phyloP scores from a whole-genome alignment of 768 basidiomycete species.

The Lactarius vividus region DNA sequence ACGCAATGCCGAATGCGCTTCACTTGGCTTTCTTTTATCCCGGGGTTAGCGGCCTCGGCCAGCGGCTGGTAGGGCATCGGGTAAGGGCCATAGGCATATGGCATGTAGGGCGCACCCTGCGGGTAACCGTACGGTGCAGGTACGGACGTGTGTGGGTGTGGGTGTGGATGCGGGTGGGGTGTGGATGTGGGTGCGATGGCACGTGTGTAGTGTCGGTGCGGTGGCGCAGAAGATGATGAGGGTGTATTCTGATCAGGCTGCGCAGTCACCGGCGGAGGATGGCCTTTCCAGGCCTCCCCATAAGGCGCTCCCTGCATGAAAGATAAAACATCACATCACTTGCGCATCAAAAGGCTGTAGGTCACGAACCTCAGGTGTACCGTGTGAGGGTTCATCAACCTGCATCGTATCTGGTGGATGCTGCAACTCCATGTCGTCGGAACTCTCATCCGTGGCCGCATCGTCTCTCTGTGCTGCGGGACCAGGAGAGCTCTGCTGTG shows the following conservation, averaged over 20 bases:
- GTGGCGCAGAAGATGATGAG: conserved; percentile 15
- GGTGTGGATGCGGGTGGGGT: too few species aligned
- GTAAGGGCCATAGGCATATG: conserved; percentile 39
- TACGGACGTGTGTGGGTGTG: conserved; percentile 22
- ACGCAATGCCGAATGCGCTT: conserved; percentile 78
- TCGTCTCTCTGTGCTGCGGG: conserved; percentile 11
- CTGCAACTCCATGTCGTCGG: conserved; percentile 30
- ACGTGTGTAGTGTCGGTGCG: conserved; percentile 28
- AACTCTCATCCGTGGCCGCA: conserved; percentile 12
- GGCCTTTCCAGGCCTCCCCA: conserved; percentile 22
- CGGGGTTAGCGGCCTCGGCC: conserved; percentile 27
- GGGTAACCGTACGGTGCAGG: conserved; percentile 26
- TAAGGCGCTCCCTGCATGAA: conserved; percentile 18
- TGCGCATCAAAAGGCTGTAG: background rate
- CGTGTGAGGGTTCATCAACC: conserved; percentile 23
- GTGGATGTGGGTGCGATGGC: conserved; percentile 28
- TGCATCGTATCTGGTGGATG: conserved; percentile 25
- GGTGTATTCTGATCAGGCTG: conserved; percentile 19
- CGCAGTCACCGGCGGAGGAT: conserved; percentile 17
- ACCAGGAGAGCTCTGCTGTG: conserved; percentile 51
- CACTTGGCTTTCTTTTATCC: conserved; percentile 36
- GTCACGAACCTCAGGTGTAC: conserved; percentile 17
- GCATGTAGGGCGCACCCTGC: conserved; percentile 35
- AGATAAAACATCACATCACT: background rate
- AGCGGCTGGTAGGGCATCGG: conserved; percentile 33